A percentile compares a stretch with the other conserved stretches of the same genome.
Evolutionary conservation across 1,284 basidiomycete species (phyloP).

Genomic region (Amylostereum areolatum): DNA sequence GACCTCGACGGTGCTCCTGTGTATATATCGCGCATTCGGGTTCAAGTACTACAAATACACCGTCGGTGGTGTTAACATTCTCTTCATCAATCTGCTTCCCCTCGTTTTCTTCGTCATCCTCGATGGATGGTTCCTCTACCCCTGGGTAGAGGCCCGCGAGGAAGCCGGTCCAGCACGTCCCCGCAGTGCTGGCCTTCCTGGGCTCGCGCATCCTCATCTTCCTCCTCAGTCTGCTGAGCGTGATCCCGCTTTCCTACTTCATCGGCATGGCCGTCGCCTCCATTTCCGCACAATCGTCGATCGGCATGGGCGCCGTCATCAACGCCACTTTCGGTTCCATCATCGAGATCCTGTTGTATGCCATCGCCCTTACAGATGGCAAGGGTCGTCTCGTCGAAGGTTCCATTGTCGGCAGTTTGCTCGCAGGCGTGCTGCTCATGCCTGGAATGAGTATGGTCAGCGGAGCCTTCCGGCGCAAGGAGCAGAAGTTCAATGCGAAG

Average conservation of each 20-base stretch:
- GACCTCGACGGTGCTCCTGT: slow-evolving; percentile 84
- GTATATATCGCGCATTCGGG: slow-evolving; percentile 91
- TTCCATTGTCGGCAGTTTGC: slow-evolving; percentile 88
- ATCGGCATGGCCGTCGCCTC: slow-evolving; percentile 99
- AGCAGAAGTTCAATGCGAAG: slow-evolving; percentile 97
- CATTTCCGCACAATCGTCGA: slow-evolving; percentile 95
- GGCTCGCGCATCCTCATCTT: slow-evolving; percentile 83
- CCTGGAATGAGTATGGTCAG: slow-evolving; percentile 96
- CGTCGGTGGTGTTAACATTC: slow-evolving; percentile 96
- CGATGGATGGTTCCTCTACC: slow-evolving; percentile 83
- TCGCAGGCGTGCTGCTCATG: slow-evolving; percentile 96
- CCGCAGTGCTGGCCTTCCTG: slow-evolving; percentile 63
- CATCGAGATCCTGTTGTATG: slow-evolving; percentile 95
- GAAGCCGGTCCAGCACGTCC: slow-evolving; percentile 50
- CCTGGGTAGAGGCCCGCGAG: slow-evolving; percentile 56
- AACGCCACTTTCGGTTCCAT: slow-evolving; percentile 99
- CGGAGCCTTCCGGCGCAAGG: slow-evolving; percentile 88
- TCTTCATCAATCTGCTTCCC: slow-evolving; percentile 94
- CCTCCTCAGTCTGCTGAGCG: slow-evolving; percentile 78
- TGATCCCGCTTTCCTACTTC: slow-evolving; percentile 98
- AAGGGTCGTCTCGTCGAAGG: slow-evolving; percentile 97
- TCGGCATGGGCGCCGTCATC: slow-evolving; percentile 99
- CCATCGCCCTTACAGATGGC: slow-evolving; percentile 80
- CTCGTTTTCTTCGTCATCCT: slow-evolving; percentile 95
- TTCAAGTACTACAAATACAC: slow-evolving; percentile 99